phyloP scores from a whole-genome alignment of 2,329 filamentous ascomycete genomes.

The Chrysoporthe puriensis region DNA sequence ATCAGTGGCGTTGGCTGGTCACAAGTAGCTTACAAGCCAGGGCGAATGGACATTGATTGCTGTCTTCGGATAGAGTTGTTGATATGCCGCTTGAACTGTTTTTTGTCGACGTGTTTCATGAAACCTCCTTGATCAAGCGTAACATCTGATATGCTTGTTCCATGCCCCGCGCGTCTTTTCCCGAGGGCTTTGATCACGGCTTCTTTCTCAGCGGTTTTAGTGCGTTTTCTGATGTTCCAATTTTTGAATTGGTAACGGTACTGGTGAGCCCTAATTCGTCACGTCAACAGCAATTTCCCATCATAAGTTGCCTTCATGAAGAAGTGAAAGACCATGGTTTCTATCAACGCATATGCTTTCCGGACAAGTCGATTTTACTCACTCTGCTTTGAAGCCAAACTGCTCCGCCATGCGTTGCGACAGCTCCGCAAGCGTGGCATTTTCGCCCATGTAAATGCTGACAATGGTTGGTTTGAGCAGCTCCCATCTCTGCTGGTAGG shows the following conservation, averaged over 20 bases:
- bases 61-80: slow-evolving; percentile 27
- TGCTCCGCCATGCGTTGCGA: neutral
- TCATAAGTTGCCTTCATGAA: neutral
- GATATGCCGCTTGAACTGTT: slow-evolving; percentile 32
- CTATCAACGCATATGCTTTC: neutral
- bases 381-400: slow-evolving; percentile 12
- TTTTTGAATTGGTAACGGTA: slow-evolving; percentile 16
- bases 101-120: slow-evolving; percentile 30
- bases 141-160: neutral
- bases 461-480: slow-evolving; percentile 30
- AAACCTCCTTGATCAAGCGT: slow-evolving; percentile 28
- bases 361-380: neutral
- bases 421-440: neutral
- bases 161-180: slow-evolving; percentile 1
- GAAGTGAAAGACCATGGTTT: too few relatives aligned
- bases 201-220: slow-evolving; percentile 32
- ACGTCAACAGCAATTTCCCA: slow-evolving; percentile 3
- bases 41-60: neutral
- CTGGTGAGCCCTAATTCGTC: slow-evolving; percentile 30
- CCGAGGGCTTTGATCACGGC: slow-evolving; percentile 21
- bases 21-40: slow-evolving; percentile 5
- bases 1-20: too few relatives aligned
- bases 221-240: slow-evolving; percentile 23
- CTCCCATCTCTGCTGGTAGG: slow-evolving; percentile 33
- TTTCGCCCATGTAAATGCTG: slow-evolving; percentile 23